These are phyloP conservation scores for Candida rishiriensis DNA, from an alignment of 805 yeast genomes.

Conservation along the genomic window DNA sequence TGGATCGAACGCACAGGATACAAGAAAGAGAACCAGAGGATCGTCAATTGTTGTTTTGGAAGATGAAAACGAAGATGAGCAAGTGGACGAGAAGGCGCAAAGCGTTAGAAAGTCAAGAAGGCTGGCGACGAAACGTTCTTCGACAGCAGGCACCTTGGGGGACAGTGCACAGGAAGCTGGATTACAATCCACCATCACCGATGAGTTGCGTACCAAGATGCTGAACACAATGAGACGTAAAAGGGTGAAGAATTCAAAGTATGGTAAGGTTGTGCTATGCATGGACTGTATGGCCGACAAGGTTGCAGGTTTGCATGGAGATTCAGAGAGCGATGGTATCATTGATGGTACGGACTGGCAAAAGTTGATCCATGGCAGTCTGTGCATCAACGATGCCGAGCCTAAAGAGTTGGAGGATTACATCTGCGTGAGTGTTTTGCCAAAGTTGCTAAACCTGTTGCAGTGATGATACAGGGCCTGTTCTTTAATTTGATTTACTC, in stretches of 20 bases:
- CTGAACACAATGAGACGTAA: slow-evolving; percentile 17
- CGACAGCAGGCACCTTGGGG: not conserved
- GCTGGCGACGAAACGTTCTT: slow-evolving; percentile 26
- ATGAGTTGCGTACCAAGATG: slow-evolving; percentile 8
- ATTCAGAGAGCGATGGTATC: not conserved
- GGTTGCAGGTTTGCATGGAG: not conserved
- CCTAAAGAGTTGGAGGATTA: slow-evolving; percentile 13
- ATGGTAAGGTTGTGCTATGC: slow-evolving; percentile 26
- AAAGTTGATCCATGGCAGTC: slow-evolving; percentile 5
- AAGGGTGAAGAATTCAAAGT: slow-evolving; percentile 18
- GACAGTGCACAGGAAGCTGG: too few relatives aligned
- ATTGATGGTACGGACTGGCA: not conserved
- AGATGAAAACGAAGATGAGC: not conserved
- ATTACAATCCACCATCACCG: not conserved
- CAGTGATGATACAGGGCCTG: not conserved
- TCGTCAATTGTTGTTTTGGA: not conserved
- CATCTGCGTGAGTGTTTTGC: slow-evolving; percentile 9
- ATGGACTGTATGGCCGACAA: slow-evolving; percentile 19
- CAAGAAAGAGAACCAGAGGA: not conserved
- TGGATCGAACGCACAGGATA: too few relatives aligned
- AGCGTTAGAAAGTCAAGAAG: slow-evolving; percentile 27
- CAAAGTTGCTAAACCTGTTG: slow-evolving; percentile 9
- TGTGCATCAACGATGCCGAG: slow-evolving; percentile 10
- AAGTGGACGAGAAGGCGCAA: slow-evolving; percentile 3
- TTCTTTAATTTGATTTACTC: too few relatives aligned